A percentile compares a stretch with the other conserved stretches of the same genome.
These are phyloP conservation scores for Blastobotrys niveus DNA, from an alignment of 1,139 yeast species.

Conservation along the genomic window DNA sequence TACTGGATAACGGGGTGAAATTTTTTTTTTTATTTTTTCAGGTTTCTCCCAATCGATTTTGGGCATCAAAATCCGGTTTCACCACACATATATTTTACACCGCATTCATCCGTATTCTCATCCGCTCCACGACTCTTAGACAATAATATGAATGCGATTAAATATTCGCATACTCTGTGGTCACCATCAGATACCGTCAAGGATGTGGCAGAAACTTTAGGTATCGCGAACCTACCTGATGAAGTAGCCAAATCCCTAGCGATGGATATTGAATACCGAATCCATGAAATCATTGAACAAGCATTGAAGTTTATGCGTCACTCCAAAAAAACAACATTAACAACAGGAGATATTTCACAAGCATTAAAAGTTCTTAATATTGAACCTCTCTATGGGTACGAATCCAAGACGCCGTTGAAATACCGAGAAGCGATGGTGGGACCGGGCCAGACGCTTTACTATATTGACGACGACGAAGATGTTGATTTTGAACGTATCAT, in stretches of 20 bases:
- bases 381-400: constrained; percentile 52
- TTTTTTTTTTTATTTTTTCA: no score
- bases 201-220: constrained; percentile 91
- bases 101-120: not conserved
- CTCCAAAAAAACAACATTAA: constrained; percentile 73
- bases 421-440: constrained; percentile 84
- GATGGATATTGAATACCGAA: constrained; percentile 97
- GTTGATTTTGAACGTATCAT: constrained; percentile 90
- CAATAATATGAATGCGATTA: constrained; percentile 30
- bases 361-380: constrained; percentile 82
- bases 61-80: no score
- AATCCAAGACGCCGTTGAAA: constrained; percentile 47
- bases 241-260: constrained; percentile 94
- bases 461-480: constrained; percentile 83
- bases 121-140: no score
- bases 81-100: not conserved
- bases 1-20: no score
- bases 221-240: constrained; percentile 71
- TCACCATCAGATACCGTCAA: constrained; percentile 95
- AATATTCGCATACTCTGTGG: constrained; percentile 88
- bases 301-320: constrained; percentile 96
- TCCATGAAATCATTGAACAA: constrained; percentile 90
- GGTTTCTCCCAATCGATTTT: no score
- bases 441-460: constrained; percentile 91
- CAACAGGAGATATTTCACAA: constrained; percentile 74